A percentile compares a stretch with the other conserved stretches of the same genome.
These are phyloP conservation scores for Naumovozyma baii DNA, from an alignment of 805 yeast species.

Conservation along the genomic window DNA sequence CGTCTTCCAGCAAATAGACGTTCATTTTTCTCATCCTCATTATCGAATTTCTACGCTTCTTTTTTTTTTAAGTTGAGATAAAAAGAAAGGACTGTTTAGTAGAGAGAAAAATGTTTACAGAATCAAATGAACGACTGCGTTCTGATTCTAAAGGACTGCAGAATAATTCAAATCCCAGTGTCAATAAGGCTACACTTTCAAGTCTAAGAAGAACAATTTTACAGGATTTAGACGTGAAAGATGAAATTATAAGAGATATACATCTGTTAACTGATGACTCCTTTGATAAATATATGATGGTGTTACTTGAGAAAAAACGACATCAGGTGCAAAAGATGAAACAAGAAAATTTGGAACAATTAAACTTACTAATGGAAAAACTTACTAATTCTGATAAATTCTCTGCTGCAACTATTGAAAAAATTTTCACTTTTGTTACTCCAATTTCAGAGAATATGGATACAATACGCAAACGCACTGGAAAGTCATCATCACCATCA, in stretches of 20 bases:
- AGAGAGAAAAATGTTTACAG: too few relatives aligned
- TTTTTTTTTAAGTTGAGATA: too few relatives aligned
- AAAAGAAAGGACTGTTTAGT: too few relatives aligned
- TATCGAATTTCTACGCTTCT: too few relatives aligned
- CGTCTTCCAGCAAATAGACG: too few relatives aligned
- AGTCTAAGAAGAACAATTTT: not conserved
- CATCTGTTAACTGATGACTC: conserved; percentile 5
- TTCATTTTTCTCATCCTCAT: too few relatives aligned
- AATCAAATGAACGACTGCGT: too few relatives aligned
- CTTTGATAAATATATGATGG: conserved; percentile 11
- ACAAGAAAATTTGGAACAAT: conserved; percentile 11
- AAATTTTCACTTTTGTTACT: conserved; percentile 8
- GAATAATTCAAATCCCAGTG: too few relatives aligned
- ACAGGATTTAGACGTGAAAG: not conserved
- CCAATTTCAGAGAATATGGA: not conserved
- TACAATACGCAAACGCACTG: not conserved
- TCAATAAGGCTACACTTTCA: too few relatives aligned
- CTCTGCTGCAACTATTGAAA: conserved; percentile 8
- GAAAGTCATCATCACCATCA: too few relatives aligned
- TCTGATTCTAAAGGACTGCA: too few relatives aligned
- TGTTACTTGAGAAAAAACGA: conserved; percentile 13
- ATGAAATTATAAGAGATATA: conserved; percentile 1
- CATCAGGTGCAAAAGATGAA: conserved; percentile 15
- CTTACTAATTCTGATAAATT: conserved; percentile 13
- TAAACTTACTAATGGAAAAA: conserved; percentile 15